Percentiles rank a stretch among this genome's conserved stretches.
phyloP scores from a whole-genome alignment of 495 filamentous ascomycete genomes.

The Trichoderma asperelloides region DNA sequence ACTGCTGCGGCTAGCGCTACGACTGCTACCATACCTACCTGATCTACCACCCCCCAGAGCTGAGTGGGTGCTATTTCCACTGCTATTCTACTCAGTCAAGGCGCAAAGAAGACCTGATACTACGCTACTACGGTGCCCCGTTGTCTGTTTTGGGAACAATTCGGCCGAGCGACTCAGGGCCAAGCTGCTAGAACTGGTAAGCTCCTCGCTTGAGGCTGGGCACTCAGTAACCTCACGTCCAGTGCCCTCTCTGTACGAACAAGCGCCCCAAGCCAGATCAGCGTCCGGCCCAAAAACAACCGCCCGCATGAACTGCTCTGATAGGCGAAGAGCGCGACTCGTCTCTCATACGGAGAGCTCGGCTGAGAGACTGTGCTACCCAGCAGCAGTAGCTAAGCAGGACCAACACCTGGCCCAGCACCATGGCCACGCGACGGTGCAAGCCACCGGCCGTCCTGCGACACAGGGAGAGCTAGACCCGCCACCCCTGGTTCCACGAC shows the following conservation, averaged over 20 bases:
- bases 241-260: background rate
- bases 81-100: background rate
- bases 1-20: no score
- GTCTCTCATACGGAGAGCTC: background rate
- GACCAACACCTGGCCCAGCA: background rate
- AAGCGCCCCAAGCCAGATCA: background rate
- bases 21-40: background rate
- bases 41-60: background rate
- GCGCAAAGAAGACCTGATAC: background rate
- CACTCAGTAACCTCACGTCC: background rate
- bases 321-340: background rate
- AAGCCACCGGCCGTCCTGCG: conserved; percentile 4
- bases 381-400: background rate
- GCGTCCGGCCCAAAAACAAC: background rate
- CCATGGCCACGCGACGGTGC: background rate
- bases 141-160: background rate
- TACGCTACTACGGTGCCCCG: background rate
- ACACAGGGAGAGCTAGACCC: background rate
- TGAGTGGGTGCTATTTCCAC: background rate
- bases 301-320: background rate
- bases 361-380: background rate
- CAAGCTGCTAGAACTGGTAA: background rate
- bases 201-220: background rate
- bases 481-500: conserved; percentile 8
- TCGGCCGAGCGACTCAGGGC: background rate